These are phyloP conservation scores for Stylosanthes scabra DNA, from an alignment of 331 rosid genomes.

Conservation along the genomic window DNA sequence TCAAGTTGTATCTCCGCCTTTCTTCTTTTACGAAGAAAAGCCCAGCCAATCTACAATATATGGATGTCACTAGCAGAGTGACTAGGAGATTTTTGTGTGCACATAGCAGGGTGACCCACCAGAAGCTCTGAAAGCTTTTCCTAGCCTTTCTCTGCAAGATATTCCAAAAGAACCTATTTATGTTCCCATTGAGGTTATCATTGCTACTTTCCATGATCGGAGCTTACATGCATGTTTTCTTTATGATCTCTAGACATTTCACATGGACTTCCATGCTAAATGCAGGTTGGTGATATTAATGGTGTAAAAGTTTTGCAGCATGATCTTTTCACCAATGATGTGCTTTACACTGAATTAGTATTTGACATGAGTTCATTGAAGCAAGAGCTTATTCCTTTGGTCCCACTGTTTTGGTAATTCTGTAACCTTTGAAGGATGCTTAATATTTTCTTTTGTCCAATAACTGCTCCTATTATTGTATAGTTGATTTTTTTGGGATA, in stretches of 20 bases:
- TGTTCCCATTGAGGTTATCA: slow-evolving; percentile 79
- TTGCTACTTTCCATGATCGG: slow-evolving; percentile 27
- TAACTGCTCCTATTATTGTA: slow-evolving; percentile 24
- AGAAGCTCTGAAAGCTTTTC: slow-evolving; percentile 92
- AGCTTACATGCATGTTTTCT: slow-evolving; percentile 31
- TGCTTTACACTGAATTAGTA: slow-evolving; percentile 88
- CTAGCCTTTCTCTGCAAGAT: slow-evolving; percentile 87
- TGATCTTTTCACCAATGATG: slow-evolving; percentile 97
- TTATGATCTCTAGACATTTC: slow-evolving; percentile 32
- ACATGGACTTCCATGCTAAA: slow-evolving; percentile 36
- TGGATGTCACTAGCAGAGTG: no score
- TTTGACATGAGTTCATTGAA: slow-evolving; percentile 85
- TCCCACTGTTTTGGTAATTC: slow-evolving; percentile 91
- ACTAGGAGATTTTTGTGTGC: no score
- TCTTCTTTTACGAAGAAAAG: no score
- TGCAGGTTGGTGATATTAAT: slow-evolving; percentile 81
- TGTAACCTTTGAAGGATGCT: slow-evolving; percentile 36
- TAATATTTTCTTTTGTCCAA: slow-evolving; percentile 25
- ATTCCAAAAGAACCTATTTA: slow-evolving; percentile 91
- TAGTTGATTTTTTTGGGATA: not conserved
- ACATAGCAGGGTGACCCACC: no score
- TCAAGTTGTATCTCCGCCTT: no score
- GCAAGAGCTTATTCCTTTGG: slow-evolving; percentile 91
- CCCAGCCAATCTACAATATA: no score
- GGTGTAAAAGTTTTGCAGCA: slow-evolving; percentile 90